Percentiles rank a stretch among this genome's conserved stretches.
Conservation (phyloP, 169 alveolate species). For the Cryptosporidium tyzzeri region DNA sequence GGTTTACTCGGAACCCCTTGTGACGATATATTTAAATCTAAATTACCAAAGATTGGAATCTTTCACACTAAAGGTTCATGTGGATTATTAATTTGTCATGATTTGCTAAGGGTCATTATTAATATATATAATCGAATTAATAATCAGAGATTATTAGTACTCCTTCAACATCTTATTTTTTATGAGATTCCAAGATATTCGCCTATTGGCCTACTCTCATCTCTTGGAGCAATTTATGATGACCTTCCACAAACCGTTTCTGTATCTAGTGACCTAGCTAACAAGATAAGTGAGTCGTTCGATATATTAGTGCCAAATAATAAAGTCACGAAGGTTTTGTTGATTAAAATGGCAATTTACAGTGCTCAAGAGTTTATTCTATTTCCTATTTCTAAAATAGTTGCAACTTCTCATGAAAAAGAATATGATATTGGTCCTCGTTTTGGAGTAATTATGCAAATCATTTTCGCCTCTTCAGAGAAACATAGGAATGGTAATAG, state of each 20-base stretch:
- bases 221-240: conserved; percentile 46
- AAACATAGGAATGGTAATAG: not conserved
- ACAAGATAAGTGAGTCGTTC: conserved; percentile 24
- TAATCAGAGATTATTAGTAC: conserved; percentile 26
- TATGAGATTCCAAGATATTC: conserved; percentile 62
- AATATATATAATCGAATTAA: conserved; percentile 2
- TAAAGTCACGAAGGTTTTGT: conserved; percentile 1
- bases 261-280: conserved; percentile 10
- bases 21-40: conserved; percentile 6
- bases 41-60: conserved; percentile 29
- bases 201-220: conserved; percentile 50
- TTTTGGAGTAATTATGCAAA: conserved; percentile 32
- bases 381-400: conserved; percentile 14
- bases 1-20: conserved; percentile 53
- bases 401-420: conserved; percentile 36
- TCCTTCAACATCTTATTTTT: conserved; percentile 22
- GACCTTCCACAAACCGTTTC: not conserved
- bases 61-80: conserved; percentile 49
- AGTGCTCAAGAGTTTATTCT: conserved; percentile 43
- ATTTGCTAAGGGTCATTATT: conserved; percentile 4
- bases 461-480: conserved; percentile 33
- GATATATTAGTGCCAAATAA: conserved; percentile 17
- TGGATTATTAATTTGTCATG: conserved; percentile 40
- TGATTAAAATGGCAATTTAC: conserved; percentile 22
- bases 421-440: conserved; percentile 53